Conservation (phyloP, 495 filamentous ascomycete genomes). For the Aspergillus taichungensis region DNA sequence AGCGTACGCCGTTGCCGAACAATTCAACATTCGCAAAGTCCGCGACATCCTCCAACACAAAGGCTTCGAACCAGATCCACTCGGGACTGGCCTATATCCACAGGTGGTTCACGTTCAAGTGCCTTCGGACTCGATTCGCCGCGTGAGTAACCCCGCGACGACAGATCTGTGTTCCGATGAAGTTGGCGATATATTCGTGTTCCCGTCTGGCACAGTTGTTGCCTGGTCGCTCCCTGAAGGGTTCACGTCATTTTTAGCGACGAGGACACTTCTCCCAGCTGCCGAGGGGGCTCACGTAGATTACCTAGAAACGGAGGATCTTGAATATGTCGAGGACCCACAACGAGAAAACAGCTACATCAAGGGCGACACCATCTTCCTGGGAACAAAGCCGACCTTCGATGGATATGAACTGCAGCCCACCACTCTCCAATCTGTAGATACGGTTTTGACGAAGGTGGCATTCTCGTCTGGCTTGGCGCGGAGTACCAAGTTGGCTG, state of each 20-base stretch:
- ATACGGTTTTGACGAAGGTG: slow-evolving; percentile 84
- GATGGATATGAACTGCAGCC: slow-evolving; percentile 7
- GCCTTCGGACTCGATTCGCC: slow-evolving; percentile 43
- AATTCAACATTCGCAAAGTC: slow-evolving; percentile 70
- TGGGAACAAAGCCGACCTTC: slow-evolving; percentile 58
- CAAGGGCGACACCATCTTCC: slow-evolving; percentile 78
- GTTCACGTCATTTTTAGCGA: slow-evolving; percentile 63
- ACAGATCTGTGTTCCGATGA: slow-evolving; percentile 52
- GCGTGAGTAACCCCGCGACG: slow-evolving; percentile 43
- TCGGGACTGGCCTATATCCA: slow-evolving; percentile 51
- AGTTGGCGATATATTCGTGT: slow-evolving; percentile 88
- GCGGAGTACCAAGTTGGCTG: slow-evolving; percentile 89
- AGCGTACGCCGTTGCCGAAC: slow-evolving; percentile 78
- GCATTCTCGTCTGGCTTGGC: slow-evolving; percentile 96
- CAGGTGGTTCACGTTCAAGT: slow-evolving; percentile 59
- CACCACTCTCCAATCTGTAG: slow-evolving; percentile 38
- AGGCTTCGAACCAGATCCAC: slow-evolving; percentile 58
- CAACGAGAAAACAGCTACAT: slow-evolving; percentile 67
- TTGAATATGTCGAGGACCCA: slow-evolving; percentile 77
- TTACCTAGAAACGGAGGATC: slow-evolving; percentile 71
- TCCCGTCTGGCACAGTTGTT: slow-evolving; percentile 92
- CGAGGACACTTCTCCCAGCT: slow-evolving; percentile 60
- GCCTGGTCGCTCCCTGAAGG: slow-evolving; percentile 75
- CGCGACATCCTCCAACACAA: slow-evolving; percentile 60
- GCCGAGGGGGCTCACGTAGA: slow-evolving; percentile 65